Evolutionary conservation across 352 stramenopile species (phyloP).

Genomic region (Phytophthora crassamura): DNA sequence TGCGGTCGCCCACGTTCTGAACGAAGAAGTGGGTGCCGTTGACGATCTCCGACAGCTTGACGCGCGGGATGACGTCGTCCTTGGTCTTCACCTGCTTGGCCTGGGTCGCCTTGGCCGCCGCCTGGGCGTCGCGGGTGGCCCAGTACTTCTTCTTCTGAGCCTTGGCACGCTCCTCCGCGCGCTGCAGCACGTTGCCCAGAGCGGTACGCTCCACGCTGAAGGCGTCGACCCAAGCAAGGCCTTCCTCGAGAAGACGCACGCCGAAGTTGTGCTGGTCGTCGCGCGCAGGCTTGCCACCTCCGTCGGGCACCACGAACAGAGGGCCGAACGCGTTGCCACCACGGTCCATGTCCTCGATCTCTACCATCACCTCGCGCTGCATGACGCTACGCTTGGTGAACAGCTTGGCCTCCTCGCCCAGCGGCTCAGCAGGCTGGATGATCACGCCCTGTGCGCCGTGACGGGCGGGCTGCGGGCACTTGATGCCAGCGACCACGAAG

Average conservation of each 20-base stretch:
- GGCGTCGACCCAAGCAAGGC: conserved; percentile 93
- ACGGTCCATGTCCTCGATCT: conserved; percentile 95
- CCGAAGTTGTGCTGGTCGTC: conserved; percentile 90
- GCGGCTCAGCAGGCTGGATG: conserved; percentile 82
- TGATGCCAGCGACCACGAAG: conserved; percentile 91
- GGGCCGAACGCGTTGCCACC: conserved; percentile 92
- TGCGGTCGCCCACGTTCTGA: conserved; percentile 90
- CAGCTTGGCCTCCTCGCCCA: conserved; percentile 88
- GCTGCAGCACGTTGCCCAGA: conserved; percentile 71
- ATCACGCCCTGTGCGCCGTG: conserved; percentile 92
- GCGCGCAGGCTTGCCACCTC: conserved; percentile 42
- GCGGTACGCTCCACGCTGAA: conserved; percentile 94
- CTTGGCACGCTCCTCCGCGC: conserved; percentile 90
- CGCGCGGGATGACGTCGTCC: conserved; percentile 71
- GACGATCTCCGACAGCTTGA: conserved; percentile 95
- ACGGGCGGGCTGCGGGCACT: conserved; percentile 85
- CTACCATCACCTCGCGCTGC: conserved; percentile 92
- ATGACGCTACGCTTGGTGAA: conserved; percentile 91
- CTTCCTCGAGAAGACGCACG: conserved; percentile 92
- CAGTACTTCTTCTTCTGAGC: conserved; percentile 95
- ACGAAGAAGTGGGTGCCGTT: conserved; percentile 95
- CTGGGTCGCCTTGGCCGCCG: conserved; percentile 53
- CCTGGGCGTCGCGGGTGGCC: conserved; percentile 84
- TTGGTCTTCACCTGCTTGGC: conserved; percentile 56
- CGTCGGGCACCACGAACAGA: conserved; percentile 67